Percentiles rank a stretch among this genome's conserved stretches.
These are phyloP conservation scores for Suillus tomentosus DNA, from an alignment of 768 basidiomycete genomes.

Conservation along the genomic window DNA sequence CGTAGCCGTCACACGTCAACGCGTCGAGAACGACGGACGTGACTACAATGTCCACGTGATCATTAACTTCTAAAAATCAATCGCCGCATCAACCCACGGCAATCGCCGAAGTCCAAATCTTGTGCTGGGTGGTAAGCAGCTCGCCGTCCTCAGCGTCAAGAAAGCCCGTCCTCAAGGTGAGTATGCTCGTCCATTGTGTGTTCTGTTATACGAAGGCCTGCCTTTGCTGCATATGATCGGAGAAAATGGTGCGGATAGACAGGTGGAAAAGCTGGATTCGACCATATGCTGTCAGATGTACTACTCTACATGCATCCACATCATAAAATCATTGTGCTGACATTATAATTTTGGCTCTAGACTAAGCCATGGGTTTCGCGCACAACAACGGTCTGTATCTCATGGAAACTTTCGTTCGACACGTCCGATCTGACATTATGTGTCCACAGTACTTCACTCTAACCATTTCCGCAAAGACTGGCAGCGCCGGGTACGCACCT, in stretches of 20 bases:
- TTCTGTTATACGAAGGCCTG: conserved; percentile 4
- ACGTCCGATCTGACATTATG: conserved; percentile 4
- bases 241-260: conserved; percentile 4
- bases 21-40: background rate
- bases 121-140: conserved; percentile 8
- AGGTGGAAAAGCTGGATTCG: conserved; percentile 27
- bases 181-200: conserved; percentile 19
- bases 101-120: conserved; percentile 24
- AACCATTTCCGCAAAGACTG: conserved; percentile 99
- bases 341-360: conserved; percentile 17
- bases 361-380: conserved; percentile 38
- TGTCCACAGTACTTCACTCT: conserved; percentile 71
- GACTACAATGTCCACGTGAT: conserved; percentile 11
- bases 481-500: conserved; percentile 94
- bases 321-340: conserved; percentile 18
- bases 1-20: background rate
- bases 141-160: conserved; percentile 32
- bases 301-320: background rate
- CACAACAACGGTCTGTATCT: conserved; percentile 36
- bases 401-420: conserved; percentile 31
- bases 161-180: conserved; percentile 34
- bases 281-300: conserved; percentile 21
- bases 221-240: background rate
- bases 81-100: conserved; percentile 33
- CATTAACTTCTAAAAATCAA: conserved; percentile 16